phyloP scores from a whole-genome alignment of 768 basidiomycete species.

The Leccinum boreale region DNA sequence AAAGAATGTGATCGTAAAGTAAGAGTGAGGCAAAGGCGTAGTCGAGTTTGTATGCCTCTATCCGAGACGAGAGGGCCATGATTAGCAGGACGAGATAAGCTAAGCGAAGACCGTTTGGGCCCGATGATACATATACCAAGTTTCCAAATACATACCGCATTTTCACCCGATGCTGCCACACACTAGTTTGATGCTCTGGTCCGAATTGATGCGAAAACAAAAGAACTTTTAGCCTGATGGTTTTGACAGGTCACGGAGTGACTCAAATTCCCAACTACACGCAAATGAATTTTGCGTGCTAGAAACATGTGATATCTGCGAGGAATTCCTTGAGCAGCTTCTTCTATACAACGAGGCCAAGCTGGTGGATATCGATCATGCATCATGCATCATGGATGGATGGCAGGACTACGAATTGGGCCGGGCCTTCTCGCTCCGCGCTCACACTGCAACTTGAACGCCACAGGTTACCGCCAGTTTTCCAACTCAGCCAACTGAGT shows the following conservation, averaged over 20 bases:
- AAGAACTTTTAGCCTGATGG: background rate
- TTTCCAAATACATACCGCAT: background rate
- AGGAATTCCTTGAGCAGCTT: background rate
- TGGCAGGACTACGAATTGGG: too few relatives aligned
- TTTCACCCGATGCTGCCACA: background rate
- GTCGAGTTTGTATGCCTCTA: background rate
- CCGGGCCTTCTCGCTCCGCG: too few relatives aligned
- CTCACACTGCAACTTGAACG: too few relatives aligned
- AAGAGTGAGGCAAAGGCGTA: background rate
- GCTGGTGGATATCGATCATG: background rate
- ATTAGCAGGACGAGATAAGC: background rate
- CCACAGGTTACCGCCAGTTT: too few relatives aligned
- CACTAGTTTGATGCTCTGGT: background rate
- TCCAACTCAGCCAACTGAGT: too few relatives aligned
- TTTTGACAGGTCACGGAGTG: background rate
- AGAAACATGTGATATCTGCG: background rate
- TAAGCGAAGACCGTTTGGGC: background rate
- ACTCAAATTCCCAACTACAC: background rate
- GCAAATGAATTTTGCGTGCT: background rate
- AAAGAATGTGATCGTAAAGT: background rate
- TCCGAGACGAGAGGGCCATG: background rate
- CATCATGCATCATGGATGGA: too few relatives aligned
- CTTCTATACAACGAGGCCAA: background rate
- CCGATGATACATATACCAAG: background rate
- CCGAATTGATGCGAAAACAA: background rate